Conservation (phyloP, 164 flowering plant genomes). For the Aristolochia californica region DNA sequence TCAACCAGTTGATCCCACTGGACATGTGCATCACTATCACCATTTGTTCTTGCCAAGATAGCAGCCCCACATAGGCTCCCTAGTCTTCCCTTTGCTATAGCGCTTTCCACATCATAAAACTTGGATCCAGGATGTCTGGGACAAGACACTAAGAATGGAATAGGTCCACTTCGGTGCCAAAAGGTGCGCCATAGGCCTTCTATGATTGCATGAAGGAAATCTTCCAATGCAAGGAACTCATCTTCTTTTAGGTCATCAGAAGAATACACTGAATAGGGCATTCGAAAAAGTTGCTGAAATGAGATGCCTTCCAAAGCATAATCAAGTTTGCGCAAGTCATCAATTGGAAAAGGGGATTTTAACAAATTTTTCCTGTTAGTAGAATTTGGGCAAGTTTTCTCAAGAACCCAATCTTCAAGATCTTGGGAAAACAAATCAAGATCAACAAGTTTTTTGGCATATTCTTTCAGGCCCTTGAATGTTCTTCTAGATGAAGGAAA, state of each 20-base stretch:
- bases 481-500: conserved; percentile 44
- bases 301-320: conserved; percentile 52
- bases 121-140: conserved; percentile 47
- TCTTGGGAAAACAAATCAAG: conserved; percentile 31
- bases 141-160: conserved; percentile 48
- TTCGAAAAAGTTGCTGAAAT: conserved; percentile 54
- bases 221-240: conserved; percentile 47
- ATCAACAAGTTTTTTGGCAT: conserved; percentile 33
- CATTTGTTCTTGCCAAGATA: conserved; percentile 25
- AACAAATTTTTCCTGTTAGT: conserved; percentile 23
- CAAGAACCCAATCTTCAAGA: conserved; percentile 45
- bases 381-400: conserved; percentile 20
- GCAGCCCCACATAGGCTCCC: conserved; percentile 45
- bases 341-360: conserved; percentile 41
- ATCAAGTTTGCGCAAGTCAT: conserved; percentile 48
- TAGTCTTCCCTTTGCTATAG: conserved; percentile 39
- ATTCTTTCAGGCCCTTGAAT: conserved; percentile 47
- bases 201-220: conserved; percentile 41
- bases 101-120: conserved; percentile 46
- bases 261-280: conserved; percentile 36
- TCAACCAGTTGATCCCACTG: conserved; percentile 51
- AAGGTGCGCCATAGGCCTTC: conserved; percentile 60
- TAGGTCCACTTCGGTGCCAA: conserved; percentile 44
- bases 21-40: conserved; percentile 19
- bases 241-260: conserved; percentile 34